Base-by-base conservation (phyloP, 495 filamentous ascomycete genomes). In the Amphirosellinia nigrospora region DNA sequence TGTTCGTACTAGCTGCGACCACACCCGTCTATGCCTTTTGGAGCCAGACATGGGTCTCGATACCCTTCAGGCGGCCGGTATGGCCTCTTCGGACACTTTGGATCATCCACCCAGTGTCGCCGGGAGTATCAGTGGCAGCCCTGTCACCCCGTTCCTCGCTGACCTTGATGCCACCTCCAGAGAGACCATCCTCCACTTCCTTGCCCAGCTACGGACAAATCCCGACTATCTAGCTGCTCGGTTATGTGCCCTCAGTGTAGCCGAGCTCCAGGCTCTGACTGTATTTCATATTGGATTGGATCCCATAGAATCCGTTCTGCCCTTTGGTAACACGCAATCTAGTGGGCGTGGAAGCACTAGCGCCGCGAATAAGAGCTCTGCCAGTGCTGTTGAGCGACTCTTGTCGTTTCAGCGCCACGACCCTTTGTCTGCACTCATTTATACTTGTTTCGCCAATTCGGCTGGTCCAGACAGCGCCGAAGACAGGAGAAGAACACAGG, bases 381-480 rank as follows among this genome's bases (percentile, higher is more conserved):
- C 88, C 52, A 88, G 79, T 76, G 83, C 91, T 73, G 86, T 91
- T 66, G 91, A 93, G 80, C 85, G 86, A 73, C 85, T 93, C 73
- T 80, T 92, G 71, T 92, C 92, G 15, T 94, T 97, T 79, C 93
- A 97, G 78, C 88, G 93, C 72, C 92, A 93, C 78, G 94, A 97
- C 78, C 89, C 93, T 34, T 80, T 98, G 64, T 95, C 94, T 74
- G 88, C 90, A 69, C 86, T 99, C 72, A 86, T 98, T 68, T 93
- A 93, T 82, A 93, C 92, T 73, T 89, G 94, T 74, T 97, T 94
- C 84, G 93, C 93, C 72, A 92, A 94, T 77, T 93, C 93, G 36
- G 89, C 91, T 26, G 88, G 90, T 28, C 89, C 91, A 55, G 93
- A 96, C 82, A 92, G 93, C 70, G 86, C 86, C 36, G 89, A 97